A percentile compares a stretch with the other conserved stretches of the same genome.
These are phyloP conservation scores for Teratosphaeria gauchensis DNA, from an alignment of 2,329 filamentous ascomycete species.

Conservation along the genomic window DNA sequence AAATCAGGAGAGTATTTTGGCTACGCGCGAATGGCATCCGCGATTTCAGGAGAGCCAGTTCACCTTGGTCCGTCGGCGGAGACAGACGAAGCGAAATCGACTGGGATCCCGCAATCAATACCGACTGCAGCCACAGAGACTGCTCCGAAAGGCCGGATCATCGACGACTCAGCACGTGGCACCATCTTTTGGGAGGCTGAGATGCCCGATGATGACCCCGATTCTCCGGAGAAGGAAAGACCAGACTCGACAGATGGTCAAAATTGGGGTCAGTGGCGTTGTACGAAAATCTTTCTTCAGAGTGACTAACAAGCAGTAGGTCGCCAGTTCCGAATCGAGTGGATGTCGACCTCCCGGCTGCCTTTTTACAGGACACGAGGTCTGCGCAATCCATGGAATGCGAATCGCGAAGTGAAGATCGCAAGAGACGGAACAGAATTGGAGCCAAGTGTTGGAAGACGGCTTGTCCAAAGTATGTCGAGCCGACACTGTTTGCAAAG, in stretches of 20 bases:
- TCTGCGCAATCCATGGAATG: constrained; percentile 87
- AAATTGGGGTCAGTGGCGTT: constrained; percentile 53
- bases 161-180: constrained; percentile 85
- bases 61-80: constrained; percentile 8
- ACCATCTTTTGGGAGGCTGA: constrained; percentile 96
- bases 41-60: constrained; percentile 60
- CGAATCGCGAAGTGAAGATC: constrained; percentile 91
- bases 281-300: neutral
- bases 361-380: constrained; percentile 86
- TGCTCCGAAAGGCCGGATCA: constrained; percentile 74
- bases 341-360: constrained; percentile 72
- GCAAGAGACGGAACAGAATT: constrained; percentile 89
- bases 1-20: constrained; percentile 97
- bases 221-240: constrained; percentile 12
- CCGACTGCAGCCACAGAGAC: constrained; percentile 67
- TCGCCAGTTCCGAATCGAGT: constrained; percentile 83
- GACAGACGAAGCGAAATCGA: constrained; percentile 5
- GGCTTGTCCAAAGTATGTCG: constrained; percentile 50
- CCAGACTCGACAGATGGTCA: constrained; percentile 37
- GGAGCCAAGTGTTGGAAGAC: constrained; percentile 69
- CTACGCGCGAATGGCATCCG: constrained; percentile 80
- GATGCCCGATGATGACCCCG: constrained; percentile 43
- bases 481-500: neutral
- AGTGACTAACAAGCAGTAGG: neutral
- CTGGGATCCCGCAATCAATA: constrained; percentile 69